phyloP scores from a whole-genome alignment of 1,139 yeast species.

The Scheffersomyces quercinus region DNA sequence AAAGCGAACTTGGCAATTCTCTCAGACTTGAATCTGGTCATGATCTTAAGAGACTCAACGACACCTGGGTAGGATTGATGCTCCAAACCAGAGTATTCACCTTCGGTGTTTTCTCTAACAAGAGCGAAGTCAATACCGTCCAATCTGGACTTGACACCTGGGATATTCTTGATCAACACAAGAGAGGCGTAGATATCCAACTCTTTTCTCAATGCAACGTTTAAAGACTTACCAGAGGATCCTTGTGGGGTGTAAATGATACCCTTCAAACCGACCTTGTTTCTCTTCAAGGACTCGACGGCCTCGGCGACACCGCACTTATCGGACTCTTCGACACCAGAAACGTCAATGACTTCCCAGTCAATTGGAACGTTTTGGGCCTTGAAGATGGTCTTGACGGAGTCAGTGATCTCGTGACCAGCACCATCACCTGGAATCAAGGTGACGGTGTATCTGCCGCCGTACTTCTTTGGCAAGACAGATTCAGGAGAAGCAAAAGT shows the following conservation, averaged over 20 bases:
- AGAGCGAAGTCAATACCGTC: constrained; percentile 88
- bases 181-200: constrained; percentile 93
- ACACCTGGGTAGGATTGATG: constrained; percentile 98
- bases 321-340: constrained; percentile 71
- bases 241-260: constrained; percentile 89
- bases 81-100: constrained; percentile 98
- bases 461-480: constrained; percentile 85
- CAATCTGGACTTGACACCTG: constrained; percentile 90
- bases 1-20: constrained; percentile 97
- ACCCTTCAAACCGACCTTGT: constrained; percentile 96
- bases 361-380: constrained; percentile 88
- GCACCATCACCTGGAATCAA: constrained; percentile 97
- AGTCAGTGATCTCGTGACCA: constrained; percentile 93
- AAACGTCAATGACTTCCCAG: constrained; percentile 89
- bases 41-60: constrained; percentile 93
- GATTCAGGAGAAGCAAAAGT: constrained; percentile 57
- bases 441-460: constrained; percentile 90
- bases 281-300: constrained; percentile 88
- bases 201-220: constrained; percentile 96
- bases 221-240: constrained; percentile 61
- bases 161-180: constrained; percentile 89
- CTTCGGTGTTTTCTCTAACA: constrained; percentile 96
- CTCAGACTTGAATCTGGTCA: constrained; percentile 93
- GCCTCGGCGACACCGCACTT: constrained; percentile 76
- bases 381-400: constrained; percentile 87